Conservation (phyloP, 164 flowering plant genomes). For the Sextonia rubra region DNA sequence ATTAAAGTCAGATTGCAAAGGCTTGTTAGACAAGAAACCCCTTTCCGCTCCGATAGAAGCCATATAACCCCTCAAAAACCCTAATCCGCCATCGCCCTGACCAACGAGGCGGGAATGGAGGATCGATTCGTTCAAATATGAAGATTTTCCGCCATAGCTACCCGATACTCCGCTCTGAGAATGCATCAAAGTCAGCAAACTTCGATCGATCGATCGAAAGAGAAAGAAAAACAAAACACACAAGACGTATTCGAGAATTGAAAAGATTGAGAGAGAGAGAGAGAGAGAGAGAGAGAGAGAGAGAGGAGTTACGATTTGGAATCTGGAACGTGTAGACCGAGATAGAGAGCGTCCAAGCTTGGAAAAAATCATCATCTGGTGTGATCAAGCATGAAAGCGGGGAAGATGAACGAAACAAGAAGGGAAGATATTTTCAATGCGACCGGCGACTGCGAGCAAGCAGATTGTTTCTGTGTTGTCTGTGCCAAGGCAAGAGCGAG, state of each 20-base stretch:
- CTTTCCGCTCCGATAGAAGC: slow-evolving; percentile 39
- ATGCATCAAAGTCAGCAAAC: background rate
- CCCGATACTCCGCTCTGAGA: slow-evolving; percentile 16
- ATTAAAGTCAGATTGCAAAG: slow-evolving; percentile 32
- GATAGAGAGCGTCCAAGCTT: slow-evolving; percentile 36
- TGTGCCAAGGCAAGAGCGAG: too few relatives aligned
- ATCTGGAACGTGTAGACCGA: slow-evolving; percentile 27
- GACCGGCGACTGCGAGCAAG: too few relatives aligned
- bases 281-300: background rate
- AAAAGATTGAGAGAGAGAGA: background rate
- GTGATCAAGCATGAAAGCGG: slow-evolving; percentile 17
- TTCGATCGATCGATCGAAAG: background rate
- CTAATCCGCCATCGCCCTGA: slow-evolving; percentile 26
- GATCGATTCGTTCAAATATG: slow-evolving; percentile 13
- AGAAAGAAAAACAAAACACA: background rate
- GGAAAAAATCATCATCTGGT: slow-evolving; percentile 33
- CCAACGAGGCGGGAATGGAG: slow-evolving; percentile 10
- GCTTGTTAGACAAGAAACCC: slow-evolving; percentile 15
- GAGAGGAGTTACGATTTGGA: slow-evolving; percentile 23
- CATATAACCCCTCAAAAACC: slow-evolving; percentile 51
- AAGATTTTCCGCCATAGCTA: slow-evolving; percentile 33
- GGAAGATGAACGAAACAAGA: too few relatives aligned
- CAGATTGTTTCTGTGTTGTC: too few relatives aligned
- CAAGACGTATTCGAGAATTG: background rate
- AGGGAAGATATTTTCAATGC: too few relatives aligned